phyloP scores from a whole-genome alignment of 345 rosid genomes.

The Triadica sebifera region DNA sequence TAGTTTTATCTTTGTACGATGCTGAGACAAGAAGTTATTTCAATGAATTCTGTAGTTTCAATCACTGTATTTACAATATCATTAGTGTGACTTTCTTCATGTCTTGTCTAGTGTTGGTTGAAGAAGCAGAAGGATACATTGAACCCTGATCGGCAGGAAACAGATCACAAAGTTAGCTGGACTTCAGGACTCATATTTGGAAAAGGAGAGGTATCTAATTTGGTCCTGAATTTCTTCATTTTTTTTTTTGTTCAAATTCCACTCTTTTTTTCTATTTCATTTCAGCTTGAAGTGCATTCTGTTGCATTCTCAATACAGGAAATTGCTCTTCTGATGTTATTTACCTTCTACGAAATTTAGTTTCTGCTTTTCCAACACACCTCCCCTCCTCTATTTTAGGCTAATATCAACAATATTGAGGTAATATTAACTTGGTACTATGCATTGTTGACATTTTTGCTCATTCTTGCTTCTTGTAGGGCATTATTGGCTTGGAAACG shows the following conservation, averaged over 20 bases:
- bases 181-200: constrained; percentile 92
- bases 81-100: constrained; percentile 9
- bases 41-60: constrained; percentile 10
- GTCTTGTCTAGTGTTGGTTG: constrained; percentile 76
- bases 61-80: not conserved
- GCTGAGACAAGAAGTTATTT: not conserved
- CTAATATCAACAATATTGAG: not conserved
- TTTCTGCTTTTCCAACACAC: too few relatives aligned
- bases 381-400: not conserved
- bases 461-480: constrained; percentile 41
- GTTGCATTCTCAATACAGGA: not conserved
- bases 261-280: not conserved
- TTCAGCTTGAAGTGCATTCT: not conserved
- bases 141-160: constrained; percentile 65
- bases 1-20: not conserved
- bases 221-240: not conserved
- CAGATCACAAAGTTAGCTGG: constrained; percentile 62
- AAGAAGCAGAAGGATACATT: constrained; percentile 85
- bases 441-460: constrained; percentile 4
- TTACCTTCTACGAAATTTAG: not conserved
- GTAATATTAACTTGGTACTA: not conserved
- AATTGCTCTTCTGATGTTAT: not conserved
- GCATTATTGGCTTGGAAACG: constrained; percentile 79
- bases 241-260: not conserved
- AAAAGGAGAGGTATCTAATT: constrained; percentile 75